A percentile compares a stretch with the other conserved stretches of the same genome.
Evolutionary conservation across 2,329 filamentous ascomycete species (phyloP).

Genomic region (Pezicula carpinea): DNA sequence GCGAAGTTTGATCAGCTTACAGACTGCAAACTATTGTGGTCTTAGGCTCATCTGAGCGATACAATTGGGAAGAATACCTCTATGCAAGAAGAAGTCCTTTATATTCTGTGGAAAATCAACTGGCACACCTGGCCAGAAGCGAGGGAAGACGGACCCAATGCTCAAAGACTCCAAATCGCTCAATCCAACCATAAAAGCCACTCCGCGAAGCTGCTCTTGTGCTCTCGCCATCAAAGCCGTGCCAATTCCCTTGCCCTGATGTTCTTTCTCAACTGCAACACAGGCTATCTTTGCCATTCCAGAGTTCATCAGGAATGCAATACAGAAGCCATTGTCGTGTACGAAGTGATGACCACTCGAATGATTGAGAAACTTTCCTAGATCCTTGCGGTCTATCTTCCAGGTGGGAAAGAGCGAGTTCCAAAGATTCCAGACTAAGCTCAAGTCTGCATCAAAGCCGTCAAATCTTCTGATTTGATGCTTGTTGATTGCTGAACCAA

Average conservation of each 20-base stretch:
- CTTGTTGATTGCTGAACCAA: slow-evolving; percentile 20
- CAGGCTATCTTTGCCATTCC: slow-evolving; percentile 29
- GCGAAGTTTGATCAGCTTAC: no score
- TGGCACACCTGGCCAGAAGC: slow-evolving; percentile 42
- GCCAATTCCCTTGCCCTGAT: slow-evolving; percentile 34
- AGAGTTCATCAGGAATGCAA: slow-evolving; percentile 29
- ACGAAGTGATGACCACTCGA: slow-evolving; percentile 30
- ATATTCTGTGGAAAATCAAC: slow-evolving; percentile 29
- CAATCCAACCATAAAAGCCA: slow-evolving; percentile 23
- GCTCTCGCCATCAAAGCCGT: slow-evolving; percentile 30
- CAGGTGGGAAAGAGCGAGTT: slow-evolving; percentile 33
- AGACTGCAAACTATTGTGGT: no score
- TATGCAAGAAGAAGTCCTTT: slow-evolving; percentile 34
- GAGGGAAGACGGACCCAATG: slow-evolving; percentile 32
- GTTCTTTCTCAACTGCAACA: slow-evolving; percentile 31
- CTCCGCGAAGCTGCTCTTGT: slow-evolving; percentile 19
- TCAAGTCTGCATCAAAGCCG: slow-evolving; percentile 23
- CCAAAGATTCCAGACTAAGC: slow-evolving; percentile 30
- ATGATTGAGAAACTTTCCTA: slow-evolving; percentile 25
- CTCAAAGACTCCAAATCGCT: slow-evolving; percentile 13
- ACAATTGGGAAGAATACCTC: slow-evolving; percentile 32
- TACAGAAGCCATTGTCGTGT: slow-evolving; percentile 34
- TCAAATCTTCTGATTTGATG: slow-evolving; percentile 16
- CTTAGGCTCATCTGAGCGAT: no score
- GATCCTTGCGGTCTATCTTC: slow-evolving; percentile 22